These are phyloP conservation scores for Leucocoprinus leucothites DNA, from an alignment of 768 basidiomycete genomes.

Conservation along the genomic window DNA sequence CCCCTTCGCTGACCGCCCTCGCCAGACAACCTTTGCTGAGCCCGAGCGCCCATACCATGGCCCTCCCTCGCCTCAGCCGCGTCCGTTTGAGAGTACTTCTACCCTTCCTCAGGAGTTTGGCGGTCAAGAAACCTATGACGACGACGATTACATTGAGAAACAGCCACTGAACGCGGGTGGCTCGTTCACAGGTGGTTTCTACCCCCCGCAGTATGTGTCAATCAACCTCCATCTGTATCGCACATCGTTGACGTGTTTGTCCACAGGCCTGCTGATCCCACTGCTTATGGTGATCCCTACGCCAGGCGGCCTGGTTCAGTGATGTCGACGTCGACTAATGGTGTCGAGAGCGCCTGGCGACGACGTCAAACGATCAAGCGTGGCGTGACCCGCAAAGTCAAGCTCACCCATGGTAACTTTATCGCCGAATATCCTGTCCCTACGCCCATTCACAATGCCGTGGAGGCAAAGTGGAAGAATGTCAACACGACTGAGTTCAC, in stretches of 20 bases:
- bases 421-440: conserved; percentile 89
- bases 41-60: conserved; percentile 41
- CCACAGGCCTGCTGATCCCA: conserved; percentile 49
- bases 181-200: conserved; percentile 58
- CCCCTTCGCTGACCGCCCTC: conserved; percentile 72
- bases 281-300: conserved; percentile 61
- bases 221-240: neutral
- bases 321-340: conserved; percentile 52
- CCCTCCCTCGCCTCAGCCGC: conserved; percentile 30
- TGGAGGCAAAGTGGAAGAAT: conserved; percentile 73
- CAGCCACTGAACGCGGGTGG: conserved; percentile 65
- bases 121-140: conserved; percentile 40
- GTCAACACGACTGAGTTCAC: conserved; percentile 87
- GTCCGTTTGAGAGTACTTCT: conserved; percentile 56
- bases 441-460: conserved; percentile 76
- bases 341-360: conserved; percentile 58
- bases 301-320: conserved; percentile 46
- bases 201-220: conserved; percentile 66
- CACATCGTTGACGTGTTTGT: conserved; percentile 10
- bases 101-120: conserved; percentile 54
- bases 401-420: conserved; percentile 91
- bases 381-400: conserved; percentile 89
- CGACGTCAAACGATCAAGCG: conserved; percentile 90
- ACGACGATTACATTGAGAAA: conserved; percentile 77
- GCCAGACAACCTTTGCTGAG: conserved; percentile 60